A percentile compares a stretch with the other conserved stretches of the same genome.
These are phyloP conservation scores for Lathyrus tuberosus DNA, from an alignment of 306 rosid species.

Conservation along the genomic window DNA sequence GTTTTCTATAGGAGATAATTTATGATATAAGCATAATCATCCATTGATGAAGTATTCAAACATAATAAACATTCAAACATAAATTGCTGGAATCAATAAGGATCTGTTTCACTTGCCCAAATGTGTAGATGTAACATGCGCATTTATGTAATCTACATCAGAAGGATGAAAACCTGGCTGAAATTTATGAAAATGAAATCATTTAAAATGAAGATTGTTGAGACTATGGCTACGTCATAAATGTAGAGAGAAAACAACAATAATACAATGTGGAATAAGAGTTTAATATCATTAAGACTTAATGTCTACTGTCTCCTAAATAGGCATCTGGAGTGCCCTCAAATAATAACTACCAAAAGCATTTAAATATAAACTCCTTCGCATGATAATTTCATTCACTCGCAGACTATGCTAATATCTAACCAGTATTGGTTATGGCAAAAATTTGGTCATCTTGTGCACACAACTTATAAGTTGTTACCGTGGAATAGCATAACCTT, in stretches of 20 bases:
- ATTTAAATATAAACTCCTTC: constrained; percentile 15
- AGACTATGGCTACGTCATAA: constrained; percentile 28
- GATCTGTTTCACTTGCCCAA: no score
- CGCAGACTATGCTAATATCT: constrained; percentile 13
- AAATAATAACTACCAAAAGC: constrained; percentile 28
- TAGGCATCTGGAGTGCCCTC: background rate
- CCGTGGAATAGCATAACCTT: no score
- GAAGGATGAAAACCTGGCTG: constrained; percentile 82
- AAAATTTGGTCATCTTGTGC: background rate
- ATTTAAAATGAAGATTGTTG: constrained; percentile 15
- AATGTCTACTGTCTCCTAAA: constrained; percentile 7
- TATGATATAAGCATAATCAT: no score
- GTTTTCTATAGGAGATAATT: no score
- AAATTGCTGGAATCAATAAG: no score
- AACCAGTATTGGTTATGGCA: constrained; percentile 12
- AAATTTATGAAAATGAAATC: constrained; percentile 40
- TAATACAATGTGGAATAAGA: constrained; percentile 1
- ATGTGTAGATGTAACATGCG: no score
- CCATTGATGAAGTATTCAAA: no score
- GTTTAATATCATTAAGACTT: constrained; percentile 30
- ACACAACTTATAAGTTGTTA: constrained; percentile 6
- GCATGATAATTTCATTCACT: constrained; percentile 16
- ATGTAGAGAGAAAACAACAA: constrained; percentile 28
- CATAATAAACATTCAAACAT: no score
- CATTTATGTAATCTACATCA: constrained; percentile 85